These are phyloP conservation scores for Peronospora tabacina DNA, from an alignment of 352 stramenopile genomes.

Conservation along the genomic window DNA sequence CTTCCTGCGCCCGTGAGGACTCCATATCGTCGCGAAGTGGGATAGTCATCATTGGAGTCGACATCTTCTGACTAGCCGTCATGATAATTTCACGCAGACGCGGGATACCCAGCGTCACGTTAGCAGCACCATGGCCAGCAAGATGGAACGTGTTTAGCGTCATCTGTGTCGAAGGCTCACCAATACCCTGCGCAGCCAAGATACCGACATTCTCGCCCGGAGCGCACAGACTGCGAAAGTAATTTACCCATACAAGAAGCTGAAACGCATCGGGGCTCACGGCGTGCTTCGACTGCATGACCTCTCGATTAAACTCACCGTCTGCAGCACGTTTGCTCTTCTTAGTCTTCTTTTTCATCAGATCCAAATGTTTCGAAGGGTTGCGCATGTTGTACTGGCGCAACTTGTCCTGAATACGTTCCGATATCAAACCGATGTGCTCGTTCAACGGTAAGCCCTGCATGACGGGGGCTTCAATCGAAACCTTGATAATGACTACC, in stretches of 20 bases:
- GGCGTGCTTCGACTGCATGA: slow-evolving; percentile 73
- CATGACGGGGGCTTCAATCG: slow-evolving; percentile 79
- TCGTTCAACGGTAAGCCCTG: slow-evolving; percentile 77
- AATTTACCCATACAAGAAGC: slow-evolving; percentile 97
- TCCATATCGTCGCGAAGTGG: slow-evolving; percentile 72
- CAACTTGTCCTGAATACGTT: slow-evolving; percentile 80
- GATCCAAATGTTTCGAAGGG: slow-evolving; percentile 57
- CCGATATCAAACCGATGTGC: slow-evolving; percentile 82
- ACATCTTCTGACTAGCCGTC: slow-evolving; percentile 96
- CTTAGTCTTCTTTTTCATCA: slow-evolving; percentile 55
- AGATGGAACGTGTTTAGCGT: slow-evolving; percentile 99
- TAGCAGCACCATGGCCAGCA: slow-evolving; percentile 96
- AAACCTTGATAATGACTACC: slow-evolving; percentile 72
- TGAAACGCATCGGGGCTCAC: slow-evolving; percentile 81
- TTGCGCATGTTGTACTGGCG: slow-evolving; percentile 73
- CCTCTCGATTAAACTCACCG: slow-evolving; percentile 49
- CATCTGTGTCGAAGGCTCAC: slow-evolving; percentile 99
- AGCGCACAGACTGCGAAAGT: slow-evolving; percentile 91
- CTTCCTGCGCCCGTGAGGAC: slow-evolving; percentile 50
- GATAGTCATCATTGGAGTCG: slow-evolving; percentile 98
- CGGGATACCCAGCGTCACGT: slow-evolving; percentile 99
- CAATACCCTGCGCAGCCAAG: slow-evolving; percentile 97
- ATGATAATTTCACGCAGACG: slow-evolving; percentile 99
- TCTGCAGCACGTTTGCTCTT: slow-evolving; percentile 38
- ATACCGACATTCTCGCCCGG: slow-evolving; percentile 98